Base-by-base conservation (phyloP, 345 rosid species). In the Citrus inodora region DNA sequence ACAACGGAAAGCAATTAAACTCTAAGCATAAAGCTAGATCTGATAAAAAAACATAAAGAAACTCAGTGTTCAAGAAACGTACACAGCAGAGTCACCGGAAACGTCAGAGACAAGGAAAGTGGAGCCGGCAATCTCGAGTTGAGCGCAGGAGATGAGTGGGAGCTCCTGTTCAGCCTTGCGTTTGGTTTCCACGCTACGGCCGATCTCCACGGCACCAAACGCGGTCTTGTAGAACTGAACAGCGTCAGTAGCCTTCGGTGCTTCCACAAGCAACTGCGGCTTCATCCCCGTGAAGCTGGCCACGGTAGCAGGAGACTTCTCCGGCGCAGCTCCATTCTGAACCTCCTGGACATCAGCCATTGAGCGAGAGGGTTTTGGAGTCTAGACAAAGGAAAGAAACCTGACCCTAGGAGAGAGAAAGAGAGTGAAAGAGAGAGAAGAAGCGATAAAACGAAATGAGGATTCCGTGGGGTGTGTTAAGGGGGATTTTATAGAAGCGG, bases 101-200 rank as follows among this genome's bases (percentile, higher is more conserved):
- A 79, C 64, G 76, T 88, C 98, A 53, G 89, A 85, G 46, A 96
- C 87, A 25, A 94, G 76, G 70, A 92, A 28, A 75, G 89, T 82
- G 40, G 85, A 67, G 46, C 97, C 97, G 61, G 85, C 97, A 67
- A 96, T 85, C 67, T 79, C 80, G 17, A 96, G 90, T 83, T 91
- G 89, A 76, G 95, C 88, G 22, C 91, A 89, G 76, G 91, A 84
- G 65, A 95, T 83, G 74, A 89, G 95, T 82, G 98, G 99, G 64
- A 88, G 85, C 85, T 94, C 98, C 89, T 92, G 94, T 17, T 92
- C 98, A 7, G 94, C 94, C 87, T 94, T 96, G 56, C 98, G 98
- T 89, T 96, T 92, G 33, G 95, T 90, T 79, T 90, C 84, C 71
- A 90, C 76, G 28, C 88, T 81, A 59, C 95, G 94, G 48, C 86